A percentile compares a stretch with the other conserved stretches of the same genome.
Evolutionary conservation across 1,139 yeast genomes (phyloP).

Genomic region (Nematodospora anomalae): DNA sequence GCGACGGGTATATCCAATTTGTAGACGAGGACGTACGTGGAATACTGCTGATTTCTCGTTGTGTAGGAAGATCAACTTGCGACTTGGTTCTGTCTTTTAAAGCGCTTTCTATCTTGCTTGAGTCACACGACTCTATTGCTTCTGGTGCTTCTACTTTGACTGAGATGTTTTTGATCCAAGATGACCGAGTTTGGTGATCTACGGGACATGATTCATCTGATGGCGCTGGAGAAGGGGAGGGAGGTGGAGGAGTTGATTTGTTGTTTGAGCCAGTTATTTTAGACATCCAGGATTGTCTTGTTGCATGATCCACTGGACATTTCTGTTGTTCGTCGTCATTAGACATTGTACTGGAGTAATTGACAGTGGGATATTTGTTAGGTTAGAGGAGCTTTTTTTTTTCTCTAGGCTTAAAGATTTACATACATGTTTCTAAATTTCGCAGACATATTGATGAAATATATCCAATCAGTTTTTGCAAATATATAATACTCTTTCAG

Average conservation of each 20-base stretch:
- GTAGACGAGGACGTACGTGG: conserved; percentile 67
- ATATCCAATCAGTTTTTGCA: not conserved
- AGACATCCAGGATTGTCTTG: conserved; percentile 54
- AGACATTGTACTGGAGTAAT: conserved; percentile 7
- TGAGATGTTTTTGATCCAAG: conserved; percentile 52
- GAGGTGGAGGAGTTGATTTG: conserved; percentile 2
- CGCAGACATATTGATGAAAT: no score
- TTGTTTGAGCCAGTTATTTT: conserved; percentile 29
- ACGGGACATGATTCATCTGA: conserved; percentile 57
- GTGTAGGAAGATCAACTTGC: conserved; percentile 52
- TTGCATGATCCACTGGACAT: conserved; percentile 30
- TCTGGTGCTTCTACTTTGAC: conserved; percentile 30
- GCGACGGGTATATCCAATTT: conserved; percentile 95
- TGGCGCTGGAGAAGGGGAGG: conserved; percentile 1
- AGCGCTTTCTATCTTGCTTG: conserved; percentile 32
- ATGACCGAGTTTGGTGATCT: conserved; percentile 57
- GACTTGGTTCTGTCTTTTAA: conserved; percentile 24
- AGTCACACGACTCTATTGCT: conserved; percentile 52
- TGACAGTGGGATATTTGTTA: not conserved
- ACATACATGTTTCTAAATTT: no score
- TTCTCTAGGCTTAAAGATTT: no score
- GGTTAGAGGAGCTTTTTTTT: not conserved
- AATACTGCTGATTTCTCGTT: conserved; percentile 77
- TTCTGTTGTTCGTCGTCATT: conserved; percentile 17
- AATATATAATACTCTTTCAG: not conserved